A percentile compares a stretch with the other conserved stretches of the same genome.
These are phyloP conservation scores for Ustilago loliicola DNA, from an alignment of 1,284 basidiomycete species.

Conservation along the genomic window DNA sequence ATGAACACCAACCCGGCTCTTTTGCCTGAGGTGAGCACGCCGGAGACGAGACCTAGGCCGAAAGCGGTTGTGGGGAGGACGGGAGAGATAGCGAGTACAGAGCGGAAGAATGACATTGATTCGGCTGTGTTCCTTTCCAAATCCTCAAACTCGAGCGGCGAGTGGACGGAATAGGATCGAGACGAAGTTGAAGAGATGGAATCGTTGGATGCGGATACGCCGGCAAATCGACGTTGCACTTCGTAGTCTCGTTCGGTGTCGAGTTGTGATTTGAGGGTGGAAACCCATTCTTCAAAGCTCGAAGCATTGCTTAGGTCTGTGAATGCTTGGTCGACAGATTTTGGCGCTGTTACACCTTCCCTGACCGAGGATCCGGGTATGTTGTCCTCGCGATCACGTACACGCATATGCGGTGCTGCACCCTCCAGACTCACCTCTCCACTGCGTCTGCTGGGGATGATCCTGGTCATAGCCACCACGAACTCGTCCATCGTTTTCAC, in stretches of 20 bases:
- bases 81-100: slow-evolving; percentile 36
- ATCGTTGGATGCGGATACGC: slow-evolving; percentile 23
- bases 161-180: slow-evolving; percentile 26
- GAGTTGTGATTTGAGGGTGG: slow-evolving; percentile 41
- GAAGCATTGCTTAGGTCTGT: slow-evolving; percentile 40
- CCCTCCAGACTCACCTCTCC: slow-evolving; percentile 22
- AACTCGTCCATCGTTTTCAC: slow-evolving; percentile 54
- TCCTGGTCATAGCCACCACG: slow-evolving; percentile 43
- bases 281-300: slow-evolving; percentile 50
- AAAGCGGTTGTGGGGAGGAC: slow-evolving; percentile 54
- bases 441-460: slow-evolving; percentile 29
- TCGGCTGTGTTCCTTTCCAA: slow-evolving; percentile 6
- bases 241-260: slow-evolving; percentile 47
- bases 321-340: slow-evolving; percentile 38
- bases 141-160: slow-evolving; percentile 28
- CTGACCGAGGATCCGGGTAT: background rate
- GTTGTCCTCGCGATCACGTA: slow-evolving; percentile 10
- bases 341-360: slow-evolving; percentile 12
- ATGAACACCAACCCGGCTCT: slow-evolving; percentile 63
- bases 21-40: slow-evolving; percentile 53
- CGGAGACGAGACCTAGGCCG: slow-evolving; percentile 60
- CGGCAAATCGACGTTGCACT: slow-evolving; percentile 35
- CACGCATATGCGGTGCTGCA: slow-evolving; percentile 43
- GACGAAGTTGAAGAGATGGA: slow-evolving; percentile 27
- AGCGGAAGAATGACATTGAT: slow-evolving; percentile 13